Conservation (phyloP, 371 early-diverging fungal genomes). For the Apophysomyces sp. region DNA sequence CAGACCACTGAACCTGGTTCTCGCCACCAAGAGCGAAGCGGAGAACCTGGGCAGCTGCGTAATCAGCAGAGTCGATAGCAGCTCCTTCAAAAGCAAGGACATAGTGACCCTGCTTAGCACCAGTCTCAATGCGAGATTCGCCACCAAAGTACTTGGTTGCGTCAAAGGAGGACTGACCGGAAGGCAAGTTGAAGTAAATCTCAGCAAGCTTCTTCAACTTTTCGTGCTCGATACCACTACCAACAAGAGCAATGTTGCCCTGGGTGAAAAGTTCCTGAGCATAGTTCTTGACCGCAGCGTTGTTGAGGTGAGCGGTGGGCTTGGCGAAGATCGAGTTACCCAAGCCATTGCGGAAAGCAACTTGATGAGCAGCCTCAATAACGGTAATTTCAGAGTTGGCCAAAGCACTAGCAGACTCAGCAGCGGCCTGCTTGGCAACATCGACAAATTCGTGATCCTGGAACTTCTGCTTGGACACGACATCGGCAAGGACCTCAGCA, state of each 20-base stretch:
- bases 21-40: constrained; percentile 81
- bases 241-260: constrained; percentile 83
- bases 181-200: constrained; percentile 45
- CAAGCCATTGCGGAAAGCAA: constrained; percentile 93
- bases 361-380: constrained; percentile 82
- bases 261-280: constrained; percentile 70
- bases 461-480: constrained; percentile 79
- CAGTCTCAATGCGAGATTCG: constrained; percentile 75
- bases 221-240: constrained; percentile 78
- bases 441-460: constrained; percentile 86
- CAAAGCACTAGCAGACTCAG: constrained; percentile 71
- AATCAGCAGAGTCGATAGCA: constrained; percentile 65
- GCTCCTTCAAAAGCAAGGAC: constrained; percentile 83
- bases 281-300: constrained; percentile 70
- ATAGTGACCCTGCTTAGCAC: constrained; percentile 52
- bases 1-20: constrained; percentile 72
- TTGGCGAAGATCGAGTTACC: constrained; percentile 92
- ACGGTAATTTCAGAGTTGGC: constrained; percentile 67
- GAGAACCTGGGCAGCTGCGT: constrained; percentile 76
- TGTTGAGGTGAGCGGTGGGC: constrained; percentile 53
- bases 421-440: constrained; percentile 63
- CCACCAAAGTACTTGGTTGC: constrained; percentile 81
- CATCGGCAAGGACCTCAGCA: constrained; percentile 79
- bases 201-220: constrained; percentile 67
- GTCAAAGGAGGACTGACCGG: constrained; percentile 45